A percentile compares a stretch with the other conserved stretches of the same genome.
phyloP scores from a whole-genome alignment of 306 rosid species.

The Quercus aquifolioides region DNA sequence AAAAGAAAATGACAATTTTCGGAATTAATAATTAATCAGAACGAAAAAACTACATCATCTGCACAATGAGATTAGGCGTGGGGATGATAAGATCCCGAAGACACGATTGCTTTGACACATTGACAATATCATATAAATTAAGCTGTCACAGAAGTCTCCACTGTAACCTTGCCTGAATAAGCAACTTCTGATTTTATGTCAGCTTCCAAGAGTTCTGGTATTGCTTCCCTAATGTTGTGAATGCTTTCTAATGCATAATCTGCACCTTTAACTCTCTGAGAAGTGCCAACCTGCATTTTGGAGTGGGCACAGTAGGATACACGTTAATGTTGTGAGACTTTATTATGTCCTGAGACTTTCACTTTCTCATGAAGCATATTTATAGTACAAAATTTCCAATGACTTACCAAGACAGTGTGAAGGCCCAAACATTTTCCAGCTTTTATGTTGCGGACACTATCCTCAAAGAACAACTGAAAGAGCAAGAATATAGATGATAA shows the following conservation, averaged over 20 bases:
- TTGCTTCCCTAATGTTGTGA: constrained; percentile 89
- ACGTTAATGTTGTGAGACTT: neutral
- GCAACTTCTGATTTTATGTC: constrained; percentile 64
- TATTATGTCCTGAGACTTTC: too few relatives aligned
- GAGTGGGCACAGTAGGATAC: constrained; percentile 2
- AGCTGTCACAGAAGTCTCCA: constrained; percentile 88
- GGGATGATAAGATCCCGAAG: constrained; percentile 4
- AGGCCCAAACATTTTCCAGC: constrained; percentile 88
- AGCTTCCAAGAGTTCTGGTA: constrained; percentile 83
- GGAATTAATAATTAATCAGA: constrained; percentile 10
- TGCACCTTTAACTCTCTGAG: constrained; percentile 85
- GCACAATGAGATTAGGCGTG: constrained; percentile 11
- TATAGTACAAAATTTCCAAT: constrained; percentile 14
- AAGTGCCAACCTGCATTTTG: constrained; percentile 62
- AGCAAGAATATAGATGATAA: neutral
- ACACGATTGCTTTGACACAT: neutral
- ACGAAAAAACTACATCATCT: constrained; percentile 35
- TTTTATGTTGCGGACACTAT: constrained; percentile 85
- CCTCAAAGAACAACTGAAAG: constrained; percentile 89
- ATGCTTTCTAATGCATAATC: constrained; percentile 93
- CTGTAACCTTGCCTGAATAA: constrained; percentile 64
- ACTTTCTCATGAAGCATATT: neutral
- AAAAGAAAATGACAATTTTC: neutral
- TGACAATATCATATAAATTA: constrained; percentile 21
- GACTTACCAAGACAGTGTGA: constrained; percentile 80